Percentiles rank a stretch among this genome's conserved stretches.
Evolutionary conservation across 352 stramenopile genomes (phyloP).

Genomic region (Poterioochromonas sp.): DNA sequence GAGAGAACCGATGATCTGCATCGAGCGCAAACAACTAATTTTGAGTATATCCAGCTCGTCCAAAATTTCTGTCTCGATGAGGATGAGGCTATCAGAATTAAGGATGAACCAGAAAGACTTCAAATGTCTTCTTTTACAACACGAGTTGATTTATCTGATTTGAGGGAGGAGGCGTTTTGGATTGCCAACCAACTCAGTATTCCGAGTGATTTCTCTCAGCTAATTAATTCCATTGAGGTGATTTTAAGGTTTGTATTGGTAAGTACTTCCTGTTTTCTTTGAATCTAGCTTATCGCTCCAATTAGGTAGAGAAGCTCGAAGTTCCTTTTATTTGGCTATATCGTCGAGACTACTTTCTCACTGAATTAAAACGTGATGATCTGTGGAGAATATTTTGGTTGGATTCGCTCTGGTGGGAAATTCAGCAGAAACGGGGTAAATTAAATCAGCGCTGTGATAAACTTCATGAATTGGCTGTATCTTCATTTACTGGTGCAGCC

Average conservation of each 20-base stretch:
- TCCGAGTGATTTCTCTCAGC: background rate
- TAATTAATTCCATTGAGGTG: background rate
- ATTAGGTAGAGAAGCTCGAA: conserved; percentile 30
- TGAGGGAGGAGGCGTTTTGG: conserved; percentile 1
- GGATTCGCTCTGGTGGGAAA: conserved; percentile 6
- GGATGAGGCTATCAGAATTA: conserved; percentile 16
- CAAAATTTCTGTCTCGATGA: background rate
- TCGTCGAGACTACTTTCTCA: conserved; percentile 33
- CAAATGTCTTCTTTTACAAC: background rate
- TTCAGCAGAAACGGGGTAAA: background rate
- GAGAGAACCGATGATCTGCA: background rate
- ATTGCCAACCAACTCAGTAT: background rate
- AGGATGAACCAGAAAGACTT: conserved; percentile 21
- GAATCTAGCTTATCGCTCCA: background rate
- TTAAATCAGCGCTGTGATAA: conserved; percentile 1
- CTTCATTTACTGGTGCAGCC: background rate
- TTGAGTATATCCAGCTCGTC: conserved; percentile 9
- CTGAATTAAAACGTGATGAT: background rate
- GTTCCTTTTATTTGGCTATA: conserved; percentile 41
- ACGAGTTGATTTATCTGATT: background rate
- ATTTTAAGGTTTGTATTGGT: conserved; percentile 6
- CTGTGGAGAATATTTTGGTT: background rate
- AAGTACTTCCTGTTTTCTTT: background rate
- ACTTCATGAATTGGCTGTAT: background rate
- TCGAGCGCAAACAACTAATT: conserved; percentile 2